Evolutionary conservation across 345 rosid species (phyloP).

Genomic region (Eucalyptus erythrocorys): DNA sequence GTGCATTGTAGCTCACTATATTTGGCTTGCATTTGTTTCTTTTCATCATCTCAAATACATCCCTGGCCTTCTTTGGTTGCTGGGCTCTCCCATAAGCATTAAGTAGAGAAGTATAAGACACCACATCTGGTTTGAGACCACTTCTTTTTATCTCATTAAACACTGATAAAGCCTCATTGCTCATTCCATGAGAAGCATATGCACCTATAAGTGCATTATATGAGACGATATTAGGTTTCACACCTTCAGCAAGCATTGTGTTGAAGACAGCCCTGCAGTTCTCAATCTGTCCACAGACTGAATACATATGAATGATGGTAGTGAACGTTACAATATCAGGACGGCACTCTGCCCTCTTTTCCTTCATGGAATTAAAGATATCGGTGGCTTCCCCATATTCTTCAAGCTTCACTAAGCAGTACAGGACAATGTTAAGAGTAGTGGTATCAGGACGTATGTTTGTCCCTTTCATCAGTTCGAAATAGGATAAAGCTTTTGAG

Average conservation of each 20-base stretch:
- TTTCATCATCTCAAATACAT: slow-evolving; percentile 69
- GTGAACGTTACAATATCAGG: slow-evolving; percentile 86
- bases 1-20: slow-evolving; percentile 67
- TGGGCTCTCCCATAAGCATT: slow-evolving; percentile 86
- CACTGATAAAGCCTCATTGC: slow-evolving; percentile 59
- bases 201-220: slow-evolving; percentile 76
- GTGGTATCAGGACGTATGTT: slow-evolving; percentile 77
- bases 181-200: slow-evolving; percentile 82
- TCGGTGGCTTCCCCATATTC: slow-evolving; percentile 55
- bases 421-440: slow-evolving; percentile 69
- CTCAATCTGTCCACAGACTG: slow-evolving; percentile 65
- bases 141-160: slow-evolving; percentile 51
- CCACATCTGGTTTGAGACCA: slow-evolving; percentile 72
- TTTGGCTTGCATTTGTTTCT: slow-evolving; percentile 58
- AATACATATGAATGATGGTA: slow-evolving; percentile 61
- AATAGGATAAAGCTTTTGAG: slow-evolving; percentile 76
- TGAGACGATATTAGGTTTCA: slow-evolving; percentile 67
- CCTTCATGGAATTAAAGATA: slow-evolving; percentile 81
- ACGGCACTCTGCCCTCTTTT: slow-evolving; percentile 46
- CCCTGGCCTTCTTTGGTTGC: slow-evolving; percentile 65
- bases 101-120: slow-evolving; percentile 71
- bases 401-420: slow-evolving; percentile 70
- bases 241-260: slow-evolving; percentile 80
- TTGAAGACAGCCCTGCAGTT: slow-evolving; percentile 62
- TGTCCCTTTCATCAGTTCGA: slow-evolving; percentile 84